Percentiles rank a stretch among this genome's conserved stretches.
Evolutionary conservation across 164 flowering plant species (phyloP).

Genomic region (Paratinospora sagittata): DNA sequence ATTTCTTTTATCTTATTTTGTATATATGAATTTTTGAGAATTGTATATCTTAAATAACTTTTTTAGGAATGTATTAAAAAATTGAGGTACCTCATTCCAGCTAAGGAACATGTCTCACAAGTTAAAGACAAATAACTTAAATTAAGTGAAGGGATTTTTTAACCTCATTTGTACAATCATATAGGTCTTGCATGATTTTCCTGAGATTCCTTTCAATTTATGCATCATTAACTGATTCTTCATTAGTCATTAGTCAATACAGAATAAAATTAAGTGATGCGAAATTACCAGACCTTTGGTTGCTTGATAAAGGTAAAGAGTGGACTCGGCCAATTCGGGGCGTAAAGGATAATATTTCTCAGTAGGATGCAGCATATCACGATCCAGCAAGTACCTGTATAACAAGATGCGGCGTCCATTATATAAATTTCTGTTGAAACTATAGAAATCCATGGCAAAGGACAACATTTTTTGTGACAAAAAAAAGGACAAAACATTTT

Average conservation of each 20-base stretch:
- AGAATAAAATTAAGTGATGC: not conserved
- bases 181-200: too few relatives aligned
- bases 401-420: not conserved
- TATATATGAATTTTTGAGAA: too few relatives aligned
- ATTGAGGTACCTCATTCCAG: too few relatives aligned
- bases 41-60: too few relatives aligned
- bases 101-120: too few relatives aligned
- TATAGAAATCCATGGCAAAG: not conserved
- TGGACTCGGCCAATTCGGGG: slow-evolving; percentile 97
- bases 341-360: slow-evolving; percentile 97
- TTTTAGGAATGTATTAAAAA: too few relatives aligned
- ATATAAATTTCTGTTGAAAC: not conserved
- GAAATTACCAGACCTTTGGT: slow-evolving; percentile 70
- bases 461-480: not conserved
- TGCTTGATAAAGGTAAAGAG: slow-evolving; percentile 94
- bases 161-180: not conserved
- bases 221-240: not conserved
- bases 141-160: not conserved
- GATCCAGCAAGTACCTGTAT: slow-evolving; percentile 81
- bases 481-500: too few relatives aligned
- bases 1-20: too few relatives aligned
- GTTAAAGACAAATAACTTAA: too few relatives aligned
- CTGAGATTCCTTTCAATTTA: not conserved
- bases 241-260: not conserved
- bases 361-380: slow-evolving; percentile 91